Evolutionary conservation across 2,329 filamentous ascomycete species (phyloP).

Genomic region (Paradendryphiella salina): DNA sequence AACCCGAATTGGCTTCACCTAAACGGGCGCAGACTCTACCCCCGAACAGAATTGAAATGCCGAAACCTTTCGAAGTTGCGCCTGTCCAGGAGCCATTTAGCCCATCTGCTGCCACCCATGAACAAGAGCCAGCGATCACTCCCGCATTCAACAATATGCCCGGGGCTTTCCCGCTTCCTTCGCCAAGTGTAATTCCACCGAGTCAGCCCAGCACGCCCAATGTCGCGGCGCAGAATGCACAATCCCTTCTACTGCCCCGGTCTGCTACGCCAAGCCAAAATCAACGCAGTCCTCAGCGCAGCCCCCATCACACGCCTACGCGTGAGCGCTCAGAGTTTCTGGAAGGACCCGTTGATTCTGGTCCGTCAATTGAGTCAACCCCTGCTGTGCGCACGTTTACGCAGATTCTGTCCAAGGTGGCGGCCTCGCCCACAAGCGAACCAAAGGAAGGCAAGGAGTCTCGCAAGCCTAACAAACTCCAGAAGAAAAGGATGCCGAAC

Average conservation of each 20-base stretch:
- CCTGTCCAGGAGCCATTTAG: background rate
- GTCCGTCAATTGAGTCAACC: conserved; percentile 26
- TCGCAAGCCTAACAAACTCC: conserved; percentile 84
- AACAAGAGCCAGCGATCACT: conserved; percentile 31
- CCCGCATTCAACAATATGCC: conserved; percentile 47
- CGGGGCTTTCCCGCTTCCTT: conserved; percentile 65
- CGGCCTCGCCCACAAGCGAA: conserved; percentile 65
- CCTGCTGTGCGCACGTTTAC: conserved; percentile 44
- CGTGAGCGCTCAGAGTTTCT: conserved; percentile 42
- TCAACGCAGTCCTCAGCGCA: conserved; percentile 19
- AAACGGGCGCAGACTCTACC: conserved; percentile 29
- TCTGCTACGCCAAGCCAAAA: conserved; percentile 16
- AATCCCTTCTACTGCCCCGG: conserved; percentile 27
- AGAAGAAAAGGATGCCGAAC: conserved; percentile 76
- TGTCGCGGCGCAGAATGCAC: conserved; percentile 22
- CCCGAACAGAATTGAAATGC: conserved; percentile 32
- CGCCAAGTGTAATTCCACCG: conserved; percentile 48
- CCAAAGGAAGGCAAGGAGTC: conserved; percentile 33
- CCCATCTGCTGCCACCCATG: conserved; percentile 17
- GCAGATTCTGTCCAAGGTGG: conserved; percentile 42
- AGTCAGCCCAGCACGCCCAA: conserved; percentile 46
- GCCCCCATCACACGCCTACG: conserved; percentile 34
- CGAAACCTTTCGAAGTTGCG: conserved; percentile 20
- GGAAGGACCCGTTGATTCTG: conserved; percentile 38
- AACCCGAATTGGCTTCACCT: conserved; percentile 14